Evolutionary conservation across 768 basidiomycete species (phyloP).

Genomic region (Rhodotorula babjevae): DNA sequence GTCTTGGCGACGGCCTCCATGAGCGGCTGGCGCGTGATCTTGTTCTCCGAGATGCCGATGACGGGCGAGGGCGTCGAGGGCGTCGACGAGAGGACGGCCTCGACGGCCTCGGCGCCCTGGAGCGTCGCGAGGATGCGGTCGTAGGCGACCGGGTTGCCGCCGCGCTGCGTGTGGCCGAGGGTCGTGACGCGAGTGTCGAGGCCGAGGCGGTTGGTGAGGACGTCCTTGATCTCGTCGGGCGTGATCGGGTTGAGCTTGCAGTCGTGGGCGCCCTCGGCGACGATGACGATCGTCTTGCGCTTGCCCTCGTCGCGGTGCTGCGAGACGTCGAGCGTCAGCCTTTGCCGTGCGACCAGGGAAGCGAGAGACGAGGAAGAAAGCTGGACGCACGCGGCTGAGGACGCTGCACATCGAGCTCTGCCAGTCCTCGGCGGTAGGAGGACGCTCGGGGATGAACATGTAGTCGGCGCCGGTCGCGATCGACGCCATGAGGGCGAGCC

Average conservation of each 20-base stretch:
- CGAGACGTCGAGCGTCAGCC: background rate
- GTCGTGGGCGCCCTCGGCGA: constrained; percentile 94
- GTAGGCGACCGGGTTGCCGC: constrained; percentile 84
- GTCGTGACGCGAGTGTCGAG: constrained; percentile 96
- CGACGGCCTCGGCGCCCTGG: constrained; percentile 91
- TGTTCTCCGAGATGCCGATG: constrained; percentile 94
- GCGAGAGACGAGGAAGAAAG: background rate
- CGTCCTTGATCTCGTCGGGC: constrained; percentile 82
- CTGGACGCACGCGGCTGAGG: constrained; percentile 63
- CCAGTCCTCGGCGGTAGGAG: constrained; percentile 74
- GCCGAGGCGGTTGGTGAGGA: constrained; percentile 76
- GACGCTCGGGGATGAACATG: constrained; percentile 92
- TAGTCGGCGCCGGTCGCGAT: constrained; percentile 93
- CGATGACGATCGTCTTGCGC: constrained; percentile 96
- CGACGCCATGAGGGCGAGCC: constrained; percentile 89
- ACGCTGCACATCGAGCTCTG: constrained; percentile 84
- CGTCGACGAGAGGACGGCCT: constrained; percentile 75
- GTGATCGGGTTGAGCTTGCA: constrained; percentile 81
- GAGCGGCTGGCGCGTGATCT: constrained; percentile 82
- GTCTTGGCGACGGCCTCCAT: constrained; percentile 94
- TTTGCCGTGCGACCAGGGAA: too few relatives aligned
- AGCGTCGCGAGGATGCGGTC: constrained; percentile 91
- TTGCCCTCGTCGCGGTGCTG: constrained; percentile 89
- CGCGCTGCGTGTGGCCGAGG: constrained; percentile 92
- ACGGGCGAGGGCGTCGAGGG: constrained; percentile 92